phyloP scores from a whole-genome alignment of 2,329 filamentous ascomycete species.

The Venturia carpophila region DNA sequence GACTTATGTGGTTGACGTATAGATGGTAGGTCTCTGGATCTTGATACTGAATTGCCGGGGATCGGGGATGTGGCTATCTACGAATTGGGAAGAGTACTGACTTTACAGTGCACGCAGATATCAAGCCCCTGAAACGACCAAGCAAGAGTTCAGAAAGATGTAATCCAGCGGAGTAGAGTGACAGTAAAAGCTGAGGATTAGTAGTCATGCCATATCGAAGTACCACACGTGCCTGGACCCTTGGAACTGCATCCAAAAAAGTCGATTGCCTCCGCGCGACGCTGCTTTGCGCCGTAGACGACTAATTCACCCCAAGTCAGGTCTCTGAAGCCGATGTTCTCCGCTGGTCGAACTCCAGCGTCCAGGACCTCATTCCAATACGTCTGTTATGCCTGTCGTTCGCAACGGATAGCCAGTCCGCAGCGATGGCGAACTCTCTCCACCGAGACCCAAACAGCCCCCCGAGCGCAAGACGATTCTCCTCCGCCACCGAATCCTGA shows the following conservation, averaged over 20 bases:
- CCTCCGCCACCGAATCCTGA: not conserved
- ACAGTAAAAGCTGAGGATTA: no score
- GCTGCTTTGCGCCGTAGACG: not conserved
- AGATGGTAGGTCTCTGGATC: not conserved
- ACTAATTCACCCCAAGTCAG: not conserved
- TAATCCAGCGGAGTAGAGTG: not conserved
- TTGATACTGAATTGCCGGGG: not conserved
- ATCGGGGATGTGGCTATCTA: not conserved
- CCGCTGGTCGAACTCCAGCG: not conserved
- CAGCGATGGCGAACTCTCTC: conserved; percentile 5
- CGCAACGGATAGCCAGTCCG: not conserved
- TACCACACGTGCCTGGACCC: not conserved
- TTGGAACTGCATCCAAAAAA: not conserved
- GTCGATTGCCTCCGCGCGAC: not conserved
- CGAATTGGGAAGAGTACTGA: not conserved
- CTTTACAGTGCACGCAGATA: not conserved
- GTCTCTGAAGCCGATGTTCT: not conserved
- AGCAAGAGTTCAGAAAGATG: not conserved
- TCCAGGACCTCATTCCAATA: not conserved
- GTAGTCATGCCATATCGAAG: not conserved
- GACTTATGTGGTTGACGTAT: not conserved
- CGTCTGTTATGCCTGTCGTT: not conserved
- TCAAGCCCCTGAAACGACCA: not conserved
- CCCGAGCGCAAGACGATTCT: not conserved
- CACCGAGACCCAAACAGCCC: not conserved